phyloP scores from a whole-genome alignment of 2,329 filamentous ascomycete species.

The Xylariales sp. region DNA sequence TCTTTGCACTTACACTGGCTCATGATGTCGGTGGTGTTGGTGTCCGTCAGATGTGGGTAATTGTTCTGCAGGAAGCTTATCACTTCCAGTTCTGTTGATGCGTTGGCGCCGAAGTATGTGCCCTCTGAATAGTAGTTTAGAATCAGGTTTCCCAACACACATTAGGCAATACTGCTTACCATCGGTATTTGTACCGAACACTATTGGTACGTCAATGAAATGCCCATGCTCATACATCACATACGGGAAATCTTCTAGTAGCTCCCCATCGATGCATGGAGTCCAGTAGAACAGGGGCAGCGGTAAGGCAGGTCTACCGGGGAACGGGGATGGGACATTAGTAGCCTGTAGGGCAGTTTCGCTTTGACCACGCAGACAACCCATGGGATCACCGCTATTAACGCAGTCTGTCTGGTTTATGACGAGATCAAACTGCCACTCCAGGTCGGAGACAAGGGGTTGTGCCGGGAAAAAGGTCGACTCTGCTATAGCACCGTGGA shows the following conservation, averaged over 20 bases:
- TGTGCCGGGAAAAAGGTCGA: conserved; percentile 47
- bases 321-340: conserved; percentile 37
- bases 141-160: background rate
- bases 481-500: conserved; percentile 41
- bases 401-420: conserved; percentile 32
- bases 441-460: conserved; percentile 36
- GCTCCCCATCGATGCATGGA: conserved; percentile 43
- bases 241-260: conserved; percentile 39
- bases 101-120: conserved; percentile 37
- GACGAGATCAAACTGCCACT: conserved; percentile 42
- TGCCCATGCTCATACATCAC: conserved; percentile 32
- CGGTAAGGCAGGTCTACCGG: conserved; percentile 26
- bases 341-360: conserved; percentile 32
- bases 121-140: conserved; percentile 34
- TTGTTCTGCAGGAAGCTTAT: conserved; percentile 40
- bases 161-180: conserved; percentile 25
- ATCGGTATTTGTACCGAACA: conserved; percentile 40
- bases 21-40: conserved; percentile 31
- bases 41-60: conserved; percentile 36
- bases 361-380: conserved; percentile 36
- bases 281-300: conserved; percentile 45
- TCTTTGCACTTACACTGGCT: too few species aligned
- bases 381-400: conserved; percentile 27
- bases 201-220: conserved; percentile 39
- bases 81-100: conserved; percentile 29